Conservation (phyloP, 441 rosid genomes). For the Pelargonium fulgidum region DNA sequence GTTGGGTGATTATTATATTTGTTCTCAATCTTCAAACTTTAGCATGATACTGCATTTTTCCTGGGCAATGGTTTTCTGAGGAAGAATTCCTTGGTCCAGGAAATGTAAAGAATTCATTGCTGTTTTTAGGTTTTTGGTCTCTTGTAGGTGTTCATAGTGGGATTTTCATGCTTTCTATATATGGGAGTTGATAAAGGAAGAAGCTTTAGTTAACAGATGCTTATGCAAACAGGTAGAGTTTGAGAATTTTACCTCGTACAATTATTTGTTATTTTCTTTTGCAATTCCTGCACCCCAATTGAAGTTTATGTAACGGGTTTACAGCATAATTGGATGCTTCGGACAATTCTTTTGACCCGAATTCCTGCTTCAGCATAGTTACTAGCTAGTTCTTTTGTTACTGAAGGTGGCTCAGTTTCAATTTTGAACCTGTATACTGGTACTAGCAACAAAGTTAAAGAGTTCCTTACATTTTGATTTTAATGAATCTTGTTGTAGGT, state of each 20-base stretch:
- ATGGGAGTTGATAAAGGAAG: background rate
- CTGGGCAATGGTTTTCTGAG: background rate
- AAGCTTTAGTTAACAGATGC: background rate
- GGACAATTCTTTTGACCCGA: background rate
- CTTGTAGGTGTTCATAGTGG: background rate
- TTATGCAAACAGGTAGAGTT: background rate
- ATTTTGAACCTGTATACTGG: background rate
- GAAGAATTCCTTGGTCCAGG: background rate
- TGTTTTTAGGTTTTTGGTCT: background rate
- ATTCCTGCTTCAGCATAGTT: background rate
- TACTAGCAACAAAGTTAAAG: background rate
- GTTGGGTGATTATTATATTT: background rate
- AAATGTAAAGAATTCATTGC: background rate
- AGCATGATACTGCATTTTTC: conserved; percentile 4
- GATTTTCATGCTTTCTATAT: background rate
- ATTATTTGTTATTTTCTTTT: background rate
- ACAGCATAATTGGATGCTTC: background rate
- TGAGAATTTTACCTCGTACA: background rate
- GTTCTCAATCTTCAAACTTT: background rate
- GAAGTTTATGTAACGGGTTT: background rate
- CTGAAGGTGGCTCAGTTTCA: background rate
- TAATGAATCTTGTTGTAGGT: background rate
- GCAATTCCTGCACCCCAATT: background rate
- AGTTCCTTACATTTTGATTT: background rate
- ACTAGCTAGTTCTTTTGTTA: background rate